Evolutionary conservation across 306 rosid species (phyloP).

Genomic region (Begonia loranthoides): DNA sequence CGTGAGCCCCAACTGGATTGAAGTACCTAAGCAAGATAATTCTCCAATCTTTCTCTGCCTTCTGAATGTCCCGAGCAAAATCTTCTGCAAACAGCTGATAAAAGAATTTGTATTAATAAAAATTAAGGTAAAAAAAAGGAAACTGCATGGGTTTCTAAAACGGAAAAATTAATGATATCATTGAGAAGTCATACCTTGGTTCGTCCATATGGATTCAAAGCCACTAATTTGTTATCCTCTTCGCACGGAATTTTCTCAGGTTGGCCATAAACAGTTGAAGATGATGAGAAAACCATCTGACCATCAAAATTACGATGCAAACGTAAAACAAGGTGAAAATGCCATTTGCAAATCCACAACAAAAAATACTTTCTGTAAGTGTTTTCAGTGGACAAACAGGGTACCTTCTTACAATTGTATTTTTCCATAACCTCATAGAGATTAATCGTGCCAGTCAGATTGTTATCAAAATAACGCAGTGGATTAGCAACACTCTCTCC

Average conservation of each 20-base stretch:
- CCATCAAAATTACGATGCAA: neutral
- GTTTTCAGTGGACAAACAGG: neutral
- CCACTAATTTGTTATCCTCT: slow-evolving; percentile 58
- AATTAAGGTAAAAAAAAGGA: neutral
- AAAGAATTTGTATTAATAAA: neutral
- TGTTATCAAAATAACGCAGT: slow-evolving; percentile 53
- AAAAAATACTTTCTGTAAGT: neutral
- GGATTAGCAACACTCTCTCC: slow-evolving; percentile 77
- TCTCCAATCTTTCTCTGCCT: slow-evolving; percentile 78
- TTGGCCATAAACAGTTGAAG: slow-evolving; percentile 90
- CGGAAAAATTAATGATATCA: neutral
- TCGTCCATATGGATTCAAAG: slow-evolving; percentile 87
- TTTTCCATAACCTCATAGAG: slow-evolving; percentile 75
- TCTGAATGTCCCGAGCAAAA: slow-evolving; percentile 70
- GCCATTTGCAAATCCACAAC: neutral
- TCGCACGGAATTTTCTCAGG: slow-evolving; percentile 76
- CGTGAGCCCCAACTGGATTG: slow-evolving; percentile 96
- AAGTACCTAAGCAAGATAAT: slow-evolving; percentile 76
- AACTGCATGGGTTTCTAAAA: neutral
- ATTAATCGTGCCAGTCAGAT: slow-evolving; percentile 70
- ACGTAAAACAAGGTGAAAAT: neutral
- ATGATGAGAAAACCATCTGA: slow-evolving; percentile 91
- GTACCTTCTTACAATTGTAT: slow-evolving; percentile 66
- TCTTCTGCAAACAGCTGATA: slow-evolving; percentile 77
- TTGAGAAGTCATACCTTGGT: slow-evolving; percentile 42